Base-by-base conservation (phyloP, 1,284 basidiomycete species). In the Microbotryum scabiosae region DNA sequence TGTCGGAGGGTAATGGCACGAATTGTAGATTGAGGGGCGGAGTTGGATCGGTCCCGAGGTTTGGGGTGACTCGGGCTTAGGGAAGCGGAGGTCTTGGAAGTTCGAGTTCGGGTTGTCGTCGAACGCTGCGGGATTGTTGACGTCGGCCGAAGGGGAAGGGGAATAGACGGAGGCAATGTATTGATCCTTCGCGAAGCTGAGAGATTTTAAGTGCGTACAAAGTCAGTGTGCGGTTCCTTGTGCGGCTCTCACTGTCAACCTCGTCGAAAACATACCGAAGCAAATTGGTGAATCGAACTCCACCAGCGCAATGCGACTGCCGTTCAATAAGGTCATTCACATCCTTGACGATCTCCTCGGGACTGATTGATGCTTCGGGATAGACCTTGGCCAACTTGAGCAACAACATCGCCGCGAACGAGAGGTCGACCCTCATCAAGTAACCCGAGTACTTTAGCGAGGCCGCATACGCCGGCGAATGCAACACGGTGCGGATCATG, bases 391-490 rank as follows among this genome's bases (percentile, higher is more conserved):
- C 50, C 16, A 41, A 32, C 23, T 61, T 64, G 49, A 64, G 48
- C 16, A 55, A 48, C 26, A 64, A 55, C 32, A 64, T 26, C 4
- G 52, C 59, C n/a, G 62, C 59, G 51, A 64, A 64, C 21, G 45
- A 16, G 32, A 64, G n/a, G 46, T 64, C 62, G 36, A 55, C 56
- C 10, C 57, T 57, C n/a, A 64, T 50, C 16, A 64, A 41, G 53
- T 61, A 64, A 2, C 59, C 59, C 23, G 30, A 48, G 36, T 47
- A 64, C 44, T 47, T 30, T 9, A 53, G 36, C 4, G 56, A 52
- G 20, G 48, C 48, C 28, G 52, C 41, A 46, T 64, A 64, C 8
- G 61, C 53, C 8, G 55, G 52, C 16, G 56, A 58, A 4, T 36
- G 52, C 46, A 64, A 36, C 1, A 64, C 59, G 47, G 43, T 48